These are phyloP conservation scores for Penium margaritaceum DNA, from an alignment of 139 green algal genomes.

Conservation along the genomic window DNA sequence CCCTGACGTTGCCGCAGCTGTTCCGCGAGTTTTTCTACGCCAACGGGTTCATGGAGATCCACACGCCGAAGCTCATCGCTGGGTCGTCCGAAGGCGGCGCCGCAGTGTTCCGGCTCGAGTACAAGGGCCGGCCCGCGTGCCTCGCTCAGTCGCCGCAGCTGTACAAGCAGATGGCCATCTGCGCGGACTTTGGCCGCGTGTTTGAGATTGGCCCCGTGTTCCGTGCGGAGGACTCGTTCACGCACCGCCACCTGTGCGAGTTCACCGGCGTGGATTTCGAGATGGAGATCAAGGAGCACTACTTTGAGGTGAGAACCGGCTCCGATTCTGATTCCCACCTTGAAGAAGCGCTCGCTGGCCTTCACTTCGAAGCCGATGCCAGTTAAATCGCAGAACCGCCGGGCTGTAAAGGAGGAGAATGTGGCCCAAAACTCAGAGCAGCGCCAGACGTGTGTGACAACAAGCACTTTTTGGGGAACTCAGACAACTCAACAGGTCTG, in stretches of 20 bases:
- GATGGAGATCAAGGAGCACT: constrained; percentile 94
- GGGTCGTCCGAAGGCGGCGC: constrained; percentile 83
- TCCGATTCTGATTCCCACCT: constrained; percentile 73
- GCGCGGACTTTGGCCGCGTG: constrained; percentile 77
- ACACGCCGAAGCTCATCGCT: constrained; percentile 82
- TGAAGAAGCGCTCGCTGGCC: constrained; percentile 80
- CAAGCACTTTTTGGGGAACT: no score
- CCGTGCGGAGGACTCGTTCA: constrained; percentile 87
- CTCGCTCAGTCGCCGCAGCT: constrained; percentile 90
- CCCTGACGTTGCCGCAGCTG: constrained; percentile 48
- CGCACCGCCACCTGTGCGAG: constrained; percentile 96
- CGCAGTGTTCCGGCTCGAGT: constrained; percentile 85
- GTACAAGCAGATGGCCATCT: constrained; percentile 98
- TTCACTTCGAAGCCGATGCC: constrained; percentile 84
- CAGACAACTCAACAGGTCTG: no score
- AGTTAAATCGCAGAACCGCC: constrained; percentile 87
- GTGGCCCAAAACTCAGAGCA: no score
- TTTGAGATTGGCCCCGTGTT: constrained; percentile 97
- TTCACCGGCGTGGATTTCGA: constrained; percentile 98
- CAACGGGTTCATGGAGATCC: constrained; percentile 87
- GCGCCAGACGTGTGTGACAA: no score
- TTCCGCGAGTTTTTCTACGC: constrained; percentile 72
- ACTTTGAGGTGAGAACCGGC: constrained; percentile 79
- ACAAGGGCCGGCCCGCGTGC: constrained; percentile 85
- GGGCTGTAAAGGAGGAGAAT: constrained; percentile 96